Conservation (phyloP, 805 yeast genomes). For the Debaryomyces castellii region DNA sequence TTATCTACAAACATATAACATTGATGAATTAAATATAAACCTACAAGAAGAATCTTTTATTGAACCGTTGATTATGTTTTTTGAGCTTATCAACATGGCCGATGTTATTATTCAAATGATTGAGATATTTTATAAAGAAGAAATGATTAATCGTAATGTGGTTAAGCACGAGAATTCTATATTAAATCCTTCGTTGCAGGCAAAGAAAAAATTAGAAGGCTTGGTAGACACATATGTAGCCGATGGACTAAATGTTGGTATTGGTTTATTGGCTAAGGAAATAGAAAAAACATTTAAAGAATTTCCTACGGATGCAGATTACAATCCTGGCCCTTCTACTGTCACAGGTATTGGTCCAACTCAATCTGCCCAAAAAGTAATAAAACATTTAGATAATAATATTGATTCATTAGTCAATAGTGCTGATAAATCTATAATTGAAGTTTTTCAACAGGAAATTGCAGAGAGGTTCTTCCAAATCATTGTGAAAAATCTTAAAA, state of each 20-base stretch:
- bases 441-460: slow-evolving; percentile 91
- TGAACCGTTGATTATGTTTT: slow-evolving; percentile 84
- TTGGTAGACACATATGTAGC: slow-evolving; percentile 87
- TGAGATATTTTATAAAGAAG: slow-evolving; percentile 86
- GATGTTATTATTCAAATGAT: slow-evolving; percentile 91
- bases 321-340: slow-evolving; percentile 43
- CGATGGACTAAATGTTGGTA: slow-evolving; percentile 88
- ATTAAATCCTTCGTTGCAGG: slow-evolving; percentile 70
- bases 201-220: slow-evolving; percentile 78
- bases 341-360: slow-evolving; percentile 41
- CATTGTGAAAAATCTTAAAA: slow-evolving; percentile 75
- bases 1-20: slow-evolving; percentile 70
- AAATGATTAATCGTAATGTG: slow-evolving; percentile 56
- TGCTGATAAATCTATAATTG: slow-evolving; percentile 84
- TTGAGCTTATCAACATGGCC: slow-evolving; percentile 89
- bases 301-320: slow-evolving; percentile 60
- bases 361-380: slow-evolving; percentile 61
- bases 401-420: slow-evolving; percentile 72
- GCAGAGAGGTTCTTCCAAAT: slow-evolving; percentile 81
- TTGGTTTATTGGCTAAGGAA: slow-evolving; percentile 82
- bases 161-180: slow-evolving; percentile 76
- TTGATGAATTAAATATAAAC: slow-evolving; percentile 31
- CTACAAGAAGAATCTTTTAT: slow-evolving; percentile 39
- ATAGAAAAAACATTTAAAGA: slow-evolving; percentile 61
- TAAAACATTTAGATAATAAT: slow-evolving; percentile 66